These are phyloP conservation scores for Aspergillus coremiiformis DNA, from an alignment of 495 filamentous ascomycete genomes.

Conservation along the genomic window DNA sequence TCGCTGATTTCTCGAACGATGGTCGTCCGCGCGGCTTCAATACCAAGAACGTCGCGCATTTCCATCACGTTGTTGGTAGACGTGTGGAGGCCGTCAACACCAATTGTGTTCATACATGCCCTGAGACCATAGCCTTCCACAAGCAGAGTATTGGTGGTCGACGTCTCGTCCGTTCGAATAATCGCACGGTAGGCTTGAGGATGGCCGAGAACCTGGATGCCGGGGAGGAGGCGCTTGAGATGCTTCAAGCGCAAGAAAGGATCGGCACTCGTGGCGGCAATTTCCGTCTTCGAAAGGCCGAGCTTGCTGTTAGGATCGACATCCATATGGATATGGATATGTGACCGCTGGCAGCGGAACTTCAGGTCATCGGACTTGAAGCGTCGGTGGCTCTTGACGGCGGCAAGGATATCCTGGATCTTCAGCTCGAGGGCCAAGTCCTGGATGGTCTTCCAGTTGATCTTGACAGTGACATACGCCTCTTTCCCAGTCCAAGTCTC, in stretches of 20 bases:
- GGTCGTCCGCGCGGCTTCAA: slow-evolving; percentile 83
- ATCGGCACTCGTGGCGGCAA: slow-evolving; percentile 51
- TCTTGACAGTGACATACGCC: slow-evolving; percentile 62
- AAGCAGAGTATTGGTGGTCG: slow-evolving; percentile 57
- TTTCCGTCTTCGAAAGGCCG: slow-evolving; percentile 47
- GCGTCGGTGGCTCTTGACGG: slow-evolving; percentile 71
- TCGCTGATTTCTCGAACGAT: slow-evolving; percentile 71
- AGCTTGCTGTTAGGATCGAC: slow-evolving; percentile 48
- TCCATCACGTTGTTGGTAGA: slow-evolving; percentile 88
- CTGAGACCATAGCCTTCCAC: slow-evolving; percentile 92
- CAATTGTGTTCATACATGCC: slow-evolving; percentile 84
- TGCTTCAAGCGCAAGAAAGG: slow-evolving; percentile 74
- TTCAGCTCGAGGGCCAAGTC: slow-evolving; percentile 71
- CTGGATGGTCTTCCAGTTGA: slow-evolving; percentile 69
- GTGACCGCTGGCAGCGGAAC: slow-evolving; percentile 39
- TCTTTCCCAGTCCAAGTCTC: slow-evolving; percentile 73
- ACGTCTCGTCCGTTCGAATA: slow-evolving; percentile 66
- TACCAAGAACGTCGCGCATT: slow-evolving; percentile 83
- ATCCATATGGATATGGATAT: slow-evolving; percentile 51
- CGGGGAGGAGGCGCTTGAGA: slow-evolving; percentile 72
- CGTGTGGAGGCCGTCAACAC: slow-evolving; percentile 66
- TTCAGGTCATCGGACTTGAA: slow-evolving; percentile 58
- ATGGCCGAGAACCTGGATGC: slow-evolving; percentile 78
- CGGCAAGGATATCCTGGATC: slow-evolving; percentile 57
- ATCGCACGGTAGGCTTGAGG: slow-evolving; percentile 80